Evolutionary conservation across 176 grass and related monocot species (phyloP).

Genomic region (Aegilops tauschii): DNA sequence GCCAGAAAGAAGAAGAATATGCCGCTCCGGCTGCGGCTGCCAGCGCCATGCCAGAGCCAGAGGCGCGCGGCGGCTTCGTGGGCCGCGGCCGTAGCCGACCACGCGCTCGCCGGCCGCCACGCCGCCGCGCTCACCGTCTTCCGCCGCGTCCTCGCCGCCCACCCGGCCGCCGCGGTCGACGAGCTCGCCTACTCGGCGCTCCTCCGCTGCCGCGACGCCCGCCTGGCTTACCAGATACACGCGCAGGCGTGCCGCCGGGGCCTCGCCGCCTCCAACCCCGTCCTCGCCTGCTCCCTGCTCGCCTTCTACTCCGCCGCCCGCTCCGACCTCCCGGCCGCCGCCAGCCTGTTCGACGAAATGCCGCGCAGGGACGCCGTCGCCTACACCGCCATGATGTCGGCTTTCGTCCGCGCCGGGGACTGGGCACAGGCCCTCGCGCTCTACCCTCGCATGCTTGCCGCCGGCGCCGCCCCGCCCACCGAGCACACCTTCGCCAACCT

Average conservation of each 20-base stretch:
- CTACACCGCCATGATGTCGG: conserved; percentile 67
- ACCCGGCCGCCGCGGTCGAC: conserved; percentile 32
- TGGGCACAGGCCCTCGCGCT: conserved; percentile 40
- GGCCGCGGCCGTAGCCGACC: conserved; percentile 46
- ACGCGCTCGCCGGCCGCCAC: conserved; percentile 36
- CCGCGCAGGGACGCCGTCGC: conserved; percentile 50
- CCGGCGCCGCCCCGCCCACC: conserved; percentile 37
- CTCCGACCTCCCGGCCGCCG: conserved; percentile 18
- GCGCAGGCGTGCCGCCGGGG: conserved; percentile 51
- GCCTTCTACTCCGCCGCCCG: conserved; percentile 41
- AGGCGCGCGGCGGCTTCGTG: conserved; percentile 33
- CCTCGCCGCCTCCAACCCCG: conserved; percentile 42
- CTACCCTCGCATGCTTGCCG: conserved; percentile 54
- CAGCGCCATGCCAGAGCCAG: no score
- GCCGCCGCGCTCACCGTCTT: conserved; percentile 41
- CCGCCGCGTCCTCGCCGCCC: conserved; percentile 36
- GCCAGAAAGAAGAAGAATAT: background rate
- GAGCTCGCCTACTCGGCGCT: conserved; percentile 66
- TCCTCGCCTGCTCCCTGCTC: conserved; percentile 57
- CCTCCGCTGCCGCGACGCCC: conserved; percentile 43
- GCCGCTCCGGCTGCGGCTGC: background rate
- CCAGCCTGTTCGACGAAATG: conserved; percentile 58
- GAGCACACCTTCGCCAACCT: conserved; percentile 63
- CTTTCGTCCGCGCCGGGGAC: conserved; percentile 41
- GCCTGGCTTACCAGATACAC: conserved; percentile 56